Evolutionary conservation across 2,329 filamentous ascomycete genomes (phyloP), one percentile per base, ranked within the genome.

Genomic region (Chrysoporthe cubensis): DNA sequence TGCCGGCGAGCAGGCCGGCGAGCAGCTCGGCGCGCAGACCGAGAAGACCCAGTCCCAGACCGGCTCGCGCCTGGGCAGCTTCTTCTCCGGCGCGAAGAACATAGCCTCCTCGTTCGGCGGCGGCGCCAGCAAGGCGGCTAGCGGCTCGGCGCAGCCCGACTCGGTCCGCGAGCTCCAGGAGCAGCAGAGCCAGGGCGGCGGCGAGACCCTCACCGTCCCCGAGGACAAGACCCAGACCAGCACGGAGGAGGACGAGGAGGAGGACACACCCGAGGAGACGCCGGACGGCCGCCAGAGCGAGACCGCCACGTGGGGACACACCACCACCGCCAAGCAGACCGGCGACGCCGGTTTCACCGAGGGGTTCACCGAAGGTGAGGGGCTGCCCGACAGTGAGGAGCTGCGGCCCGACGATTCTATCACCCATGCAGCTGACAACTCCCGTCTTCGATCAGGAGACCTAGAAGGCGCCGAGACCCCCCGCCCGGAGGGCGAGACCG

Each of bases 361-460:
- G 50, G 50, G 16, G 32, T 60, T 44, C 42, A 60, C 57, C 57
- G 42, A 61, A 61, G 59, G 18, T 58, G 64, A 66, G 44, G 64
- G 63, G 26, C 37, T 65, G 21, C 52, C 59, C 37, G 64, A 66
- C 8, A 65, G 46, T 34, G 59, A 64, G 40, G 68, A 70, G 60
- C 54, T 70, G 5, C 59, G 66, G 32, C 68, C 68, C 46, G 68
- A 70, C 40, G 68, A 70, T 42, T 70, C 68, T 4, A 58, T 70
- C 62, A 70, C 68, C 62, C 67, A 70, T 63, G 68, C 68, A 44
- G 68, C 68, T 65, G 68, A 70, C 63, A 66, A 70, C 59, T 66
- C 62, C 48, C 68, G 64, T 42, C 52, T 42, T 14, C 44, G 37
- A 21, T 44, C 60, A 63, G 68, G 57, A 34, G 56, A 65, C 21